Percentiles rank a stretch among this genome's conserved stretches.
Evolutionary conservation across 192 early-diverging fungal species (phyloP).

Genomic region (Coemansia sp.): DNA sequence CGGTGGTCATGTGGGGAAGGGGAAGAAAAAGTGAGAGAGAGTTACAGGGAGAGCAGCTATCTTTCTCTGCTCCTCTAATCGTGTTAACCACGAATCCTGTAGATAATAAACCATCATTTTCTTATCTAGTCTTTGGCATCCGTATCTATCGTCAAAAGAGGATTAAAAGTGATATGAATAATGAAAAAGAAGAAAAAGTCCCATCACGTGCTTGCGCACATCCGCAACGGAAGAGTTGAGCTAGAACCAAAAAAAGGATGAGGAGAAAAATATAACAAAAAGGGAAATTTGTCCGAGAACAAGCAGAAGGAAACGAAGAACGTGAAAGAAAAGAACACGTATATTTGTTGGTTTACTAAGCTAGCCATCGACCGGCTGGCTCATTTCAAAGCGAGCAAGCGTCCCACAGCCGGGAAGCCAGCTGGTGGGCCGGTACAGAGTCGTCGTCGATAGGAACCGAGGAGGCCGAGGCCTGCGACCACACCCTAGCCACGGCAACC

Average conservation of each 20-base stretch:
- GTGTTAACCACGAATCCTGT: neutral
- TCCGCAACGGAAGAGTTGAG: neutral
- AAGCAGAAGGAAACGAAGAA: neutral
- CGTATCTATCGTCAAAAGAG: too few species aligned
- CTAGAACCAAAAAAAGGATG: neutral
- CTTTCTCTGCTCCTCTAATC: too few species aligned
- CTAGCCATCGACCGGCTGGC: too few species aligned
- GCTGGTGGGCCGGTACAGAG: constrained; percentile 22
- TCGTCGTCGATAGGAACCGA: constrained; percentile 16
- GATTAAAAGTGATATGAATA: too few species aligned
- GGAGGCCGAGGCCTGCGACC: constrained; percentile 17
- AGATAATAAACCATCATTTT: neutral
- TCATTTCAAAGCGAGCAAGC: constrained; percentile 23
- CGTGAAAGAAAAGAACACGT: neutral
- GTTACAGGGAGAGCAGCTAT: too few species aligned
- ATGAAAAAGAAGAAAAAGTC: neutral
- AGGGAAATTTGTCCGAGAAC: neutral
- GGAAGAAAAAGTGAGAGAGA: too few species aligned
- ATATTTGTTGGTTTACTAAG: too few species aligned
- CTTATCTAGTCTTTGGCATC: neutral
- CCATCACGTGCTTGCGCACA: neutral
- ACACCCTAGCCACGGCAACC: constrained; percentile 21
- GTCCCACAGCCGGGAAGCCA: constrained; percentile 51
- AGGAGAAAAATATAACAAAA: too few species aligned
- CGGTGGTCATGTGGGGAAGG: too few species aligned